phyloP scores from a whole-genome alignment of 768 basidiomycete species.

The Strobilomyces dryophilus region DNA sequence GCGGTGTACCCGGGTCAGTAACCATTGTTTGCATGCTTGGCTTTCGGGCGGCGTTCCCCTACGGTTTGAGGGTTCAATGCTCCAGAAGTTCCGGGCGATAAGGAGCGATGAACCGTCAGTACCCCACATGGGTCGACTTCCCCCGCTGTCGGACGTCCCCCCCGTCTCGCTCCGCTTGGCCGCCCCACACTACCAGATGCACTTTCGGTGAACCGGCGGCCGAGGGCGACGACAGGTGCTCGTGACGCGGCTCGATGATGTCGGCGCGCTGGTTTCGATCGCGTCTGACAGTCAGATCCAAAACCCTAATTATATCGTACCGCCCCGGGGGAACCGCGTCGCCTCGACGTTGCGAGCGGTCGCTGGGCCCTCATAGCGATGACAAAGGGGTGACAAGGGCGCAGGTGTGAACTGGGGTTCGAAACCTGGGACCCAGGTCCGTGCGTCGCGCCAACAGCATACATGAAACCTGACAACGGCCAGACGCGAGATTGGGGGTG shows the following conservation, averaged over 20 bases:
- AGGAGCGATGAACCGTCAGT: background rate
- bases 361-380: too few relatives aligned
- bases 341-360: too few relatives aligned
- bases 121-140: constrained; percentile 1
- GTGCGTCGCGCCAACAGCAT: too few relatives aligned
- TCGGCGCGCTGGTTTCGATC: too few relatives aligned
- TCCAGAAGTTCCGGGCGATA: background rate
- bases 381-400: too few relatives aligned
- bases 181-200: background rate
- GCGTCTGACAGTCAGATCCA: too few relatives aligned
- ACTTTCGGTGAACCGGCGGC: background rate
- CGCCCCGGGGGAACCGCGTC: too few relatives aligned
- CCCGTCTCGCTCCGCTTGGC: background rate
- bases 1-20: background rate
- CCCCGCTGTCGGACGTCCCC: background rate
- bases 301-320: too few relatives aligned
- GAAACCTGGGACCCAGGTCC: too few relatives aligned
- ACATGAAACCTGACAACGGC: background rate
- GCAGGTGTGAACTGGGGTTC: too few relatives aligned
- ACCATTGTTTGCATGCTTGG: background rate
- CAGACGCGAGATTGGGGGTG: too few relatives aligned
- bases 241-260: background rate
- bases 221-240: background rate
- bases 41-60: background rate
- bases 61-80: background rate